Base-by-base conservation (phyloP, 441 rosid genomes). In the Rhodomyrtus psidioides region DNA sequence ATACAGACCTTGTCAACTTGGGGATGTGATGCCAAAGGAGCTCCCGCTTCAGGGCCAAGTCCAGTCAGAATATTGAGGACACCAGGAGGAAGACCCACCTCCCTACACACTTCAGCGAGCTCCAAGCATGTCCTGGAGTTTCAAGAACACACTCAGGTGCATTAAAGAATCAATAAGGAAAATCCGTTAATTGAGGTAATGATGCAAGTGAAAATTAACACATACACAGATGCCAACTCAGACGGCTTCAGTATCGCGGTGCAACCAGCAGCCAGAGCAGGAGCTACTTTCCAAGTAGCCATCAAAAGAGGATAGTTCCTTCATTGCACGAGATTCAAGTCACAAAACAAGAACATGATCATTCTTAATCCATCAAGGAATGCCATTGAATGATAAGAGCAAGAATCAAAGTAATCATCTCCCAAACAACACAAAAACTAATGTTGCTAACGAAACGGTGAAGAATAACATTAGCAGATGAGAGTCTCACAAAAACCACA, bases 281-380 rank as follows among this genome's bases (percentile, higher is more conserved):
- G 99, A 91, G 99, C 99, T 57, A 98, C 98, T 91, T 98, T 98
- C 99, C 99, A 96, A 86, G 94, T 89, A 86, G 99, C 98, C 99
- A 98, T 94, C 93, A 96, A 90, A 44, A 98, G 88, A 10, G 99
- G 99, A 86, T 98, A 96, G 90, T 98, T 98, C 99, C 99, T 96
- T 92, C 92, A 93, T 86, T 81, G 89, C 53, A 70, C 46, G 89
- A 86, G 84, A 81, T 62, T 75, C 24, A 90, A 87, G 81, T 79
- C 83, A 57, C 26, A 28, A 51, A 84, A 56, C 23, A 83, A 59
- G 3, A 44, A 82, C 59, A 60, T 65, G 57, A 39, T 84, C 17
- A 65, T 57, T 27, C 21, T n/a, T 60, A 34, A 1, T 30, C 65
- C 57, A 34, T 23, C 76, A 76, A 30, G 27, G 27, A 70, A 70